Evolutionary conservation across 108 stramenopile genomes (phyloP), one percentile per base, ranked within the genome.

Genomic region (Aurantiochytrium sp.): DNA sequence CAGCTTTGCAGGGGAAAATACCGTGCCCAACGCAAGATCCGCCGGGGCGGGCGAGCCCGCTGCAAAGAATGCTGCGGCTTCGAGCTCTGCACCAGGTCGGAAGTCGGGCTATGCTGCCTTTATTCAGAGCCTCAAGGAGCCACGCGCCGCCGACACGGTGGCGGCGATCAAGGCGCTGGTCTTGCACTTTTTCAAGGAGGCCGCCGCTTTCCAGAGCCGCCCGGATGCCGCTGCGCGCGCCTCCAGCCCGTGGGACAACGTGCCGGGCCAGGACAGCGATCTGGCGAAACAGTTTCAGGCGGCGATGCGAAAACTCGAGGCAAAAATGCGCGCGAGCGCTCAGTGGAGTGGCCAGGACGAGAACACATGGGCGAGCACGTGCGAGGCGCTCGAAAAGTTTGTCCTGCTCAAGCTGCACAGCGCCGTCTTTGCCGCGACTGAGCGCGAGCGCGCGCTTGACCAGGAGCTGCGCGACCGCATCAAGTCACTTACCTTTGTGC

Each of bases 331-430:
- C 42, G 32, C 31, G n/a, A 17, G 69, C 21, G 17, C 69, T 12
- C 24, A 36, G 53, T 86, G 85, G 85, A 54, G 12, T 17, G 5
- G 12, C 3, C 24, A 21, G 6, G 0, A 17, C 55, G 68, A 30
- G 65, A 68, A 73, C 19, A 24, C 21, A 6, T 81, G 73, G 73
- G 45, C 21, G 27, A 17, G 6, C 45, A 81, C 45, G 39, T 41
- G 45, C 45, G 73, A 87, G 21, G 27, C 32, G 3, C 87, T 87
- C 4, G 87, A 87, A 68, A 87, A 87, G 69, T 87, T 69, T n/a
- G 69, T 87, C 59, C 27, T 87, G 24, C 19, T 32, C 48, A 87
- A 87, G 30, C 24, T 87, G 0, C 32, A 54, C 6, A 12, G 37
- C 1, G 31, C 19, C 30, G 12, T 27, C 32, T 87, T 87, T 68